phyloP scores from a whole-genome alignment of 495 filamentous ascomycete species.

The Penicillium daleae region DNA sequence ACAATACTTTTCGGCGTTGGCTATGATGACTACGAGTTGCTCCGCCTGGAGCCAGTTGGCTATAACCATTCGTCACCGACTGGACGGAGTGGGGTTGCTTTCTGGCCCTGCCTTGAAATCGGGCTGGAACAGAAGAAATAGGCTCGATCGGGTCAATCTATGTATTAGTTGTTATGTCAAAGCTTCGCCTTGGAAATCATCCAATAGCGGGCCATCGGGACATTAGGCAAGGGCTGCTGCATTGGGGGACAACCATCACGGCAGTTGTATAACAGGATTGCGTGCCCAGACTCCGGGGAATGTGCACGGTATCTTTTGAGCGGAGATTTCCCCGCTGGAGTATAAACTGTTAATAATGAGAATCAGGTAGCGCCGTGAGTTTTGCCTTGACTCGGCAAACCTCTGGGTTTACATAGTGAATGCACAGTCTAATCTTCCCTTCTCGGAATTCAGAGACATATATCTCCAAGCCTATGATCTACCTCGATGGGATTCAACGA shows the following conservation, averaged over 20 bases:
- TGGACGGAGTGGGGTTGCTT: constrained; percentile 19
- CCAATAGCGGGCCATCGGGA: constrained; percentile 1
- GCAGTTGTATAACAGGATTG: background rate
- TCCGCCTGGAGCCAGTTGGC: background rate
- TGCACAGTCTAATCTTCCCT: background rate
- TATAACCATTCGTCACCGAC: constrained; percentile 8
- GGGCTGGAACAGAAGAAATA: constrained; percentile 17
- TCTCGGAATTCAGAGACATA: no score
- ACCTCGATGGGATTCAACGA: no score
- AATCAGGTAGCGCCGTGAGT: background rate
- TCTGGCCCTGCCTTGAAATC: constrained; percentile 1
- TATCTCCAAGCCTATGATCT: no score
- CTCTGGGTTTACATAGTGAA: background rate
- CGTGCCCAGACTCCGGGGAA: background rate
- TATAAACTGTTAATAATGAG: constrained; percentile 6
- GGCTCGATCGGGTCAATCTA: background rate
- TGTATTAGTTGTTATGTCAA: background rate
- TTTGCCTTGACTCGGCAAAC: background rate
- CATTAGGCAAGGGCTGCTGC: background rate
- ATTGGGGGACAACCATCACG: background rate
- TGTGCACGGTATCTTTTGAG: background rate
- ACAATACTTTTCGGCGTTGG: background rate
- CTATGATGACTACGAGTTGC: background rate
- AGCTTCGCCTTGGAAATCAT: background rate
- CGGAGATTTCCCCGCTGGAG: constrained; percentile 2